Conservation (phyloP, 2,329 filamentous ascomycete species). For the Pestalotiopsis sp. region DNA sequence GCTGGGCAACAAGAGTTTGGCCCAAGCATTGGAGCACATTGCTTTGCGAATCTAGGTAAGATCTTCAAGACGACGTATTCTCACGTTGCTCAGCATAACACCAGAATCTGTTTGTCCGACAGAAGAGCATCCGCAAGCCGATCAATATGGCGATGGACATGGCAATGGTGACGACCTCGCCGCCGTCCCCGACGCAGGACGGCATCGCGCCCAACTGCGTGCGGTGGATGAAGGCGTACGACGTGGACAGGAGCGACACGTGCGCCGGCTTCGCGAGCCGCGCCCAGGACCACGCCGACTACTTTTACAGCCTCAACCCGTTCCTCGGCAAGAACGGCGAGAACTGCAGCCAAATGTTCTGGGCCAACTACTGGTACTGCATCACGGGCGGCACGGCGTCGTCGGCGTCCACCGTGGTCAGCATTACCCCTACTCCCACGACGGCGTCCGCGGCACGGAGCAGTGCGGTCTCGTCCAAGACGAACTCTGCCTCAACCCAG, state of each 20-base stretch:
- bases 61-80: neutral
- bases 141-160: neutral
- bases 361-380: conserved; percentile 14
- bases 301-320: conserved; percentile 14
- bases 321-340: conserved; percentile 13
- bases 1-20: neutral
- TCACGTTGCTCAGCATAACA: neutral
- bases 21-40: neutral
- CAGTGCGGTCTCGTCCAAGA: neutral
- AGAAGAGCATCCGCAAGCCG: neutral
- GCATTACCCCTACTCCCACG: neutral
- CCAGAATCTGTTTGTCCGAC: neutral
- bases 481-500: neutral
- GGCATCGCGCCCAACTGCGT: conserved; percentile 14
- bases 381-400: neutral
- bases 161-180: neutral
- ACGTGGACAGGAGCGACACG: conserved; percentile 7
- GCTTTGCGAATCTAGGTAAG: neutral
- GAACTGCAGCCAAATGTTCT: conserved; percentile 12
- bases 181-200: conserved; percentile 11
- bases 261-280: conserved; percentile 10
- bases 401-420: neutral
- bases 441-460: neutral
- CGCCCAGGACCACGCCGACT: neutral
- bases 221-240: conserved; percentile 11